Evolutionary conservation across 495 filamentous ascomycete genomes (phyloP).

Genomic region (Lasiosphaeris hirsuta): DNA sequence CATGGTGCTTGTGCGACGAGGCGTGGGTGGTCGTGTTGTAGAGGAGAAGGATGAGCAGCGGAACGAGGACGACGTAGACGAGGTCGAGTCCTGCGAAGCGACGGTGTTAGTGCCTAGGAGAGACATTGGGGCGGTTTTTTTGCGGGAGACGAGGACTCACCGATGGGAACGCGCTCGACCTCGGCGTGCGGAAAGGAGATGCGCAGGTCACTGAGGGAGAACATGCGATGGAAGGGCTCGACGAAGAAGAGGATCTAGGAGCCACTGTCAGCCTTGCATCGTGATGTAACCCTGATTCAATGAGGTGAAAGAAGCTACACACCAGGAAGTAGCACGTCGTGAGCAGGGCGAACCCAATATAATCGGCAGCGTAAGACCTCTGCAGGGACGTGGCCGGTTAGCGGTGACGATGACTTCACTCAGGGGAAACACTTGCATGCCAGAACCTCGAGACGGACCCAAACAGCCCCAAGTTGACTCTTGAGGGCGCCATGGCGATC

Average conservation of each 20-base stretch:
- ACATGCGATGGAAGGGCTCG: constrained; percentile 86
- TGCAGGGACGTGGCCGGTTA: constrained; percentile 24
- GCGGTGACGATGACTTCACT: neutral
- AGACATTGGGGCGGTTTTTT: neutral
- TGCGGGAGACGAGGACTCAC: constrained; percentile 41
- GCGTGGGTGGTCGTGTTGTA: constrained; percentile 62
- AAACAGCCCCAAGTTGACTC: constrained; percentile 27
- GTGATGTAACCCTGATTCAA: neutral
- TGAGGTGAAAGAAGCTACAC: constrained; percentile 17
- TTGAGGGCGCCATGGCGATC: constrained; percentile 35
- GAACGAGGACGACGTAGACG: constrained; percentile 69
- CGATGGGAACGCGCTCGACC: constrained; percentile 76
- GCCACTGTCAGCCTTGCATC: constrained; percentile 5
- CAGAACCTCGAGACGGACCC: constrained; percentile 50
- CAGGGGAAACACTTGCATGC: constrained; percentile 30
- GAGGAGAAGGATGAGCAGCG: constrained; percentile 59
- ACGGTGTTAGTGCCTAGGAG: neutral
- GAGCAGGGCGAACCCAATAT: constrained; percentile 71
- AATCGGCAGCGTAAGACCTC: constrained; percentile 84
- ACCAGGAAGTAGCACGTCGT: constrained; percentile 65
- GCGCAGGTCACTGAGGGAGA: constrained; percentile 73
- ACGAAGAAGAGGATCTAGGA: constrained; percentile 65
- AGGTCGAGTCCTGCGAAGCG: constrained; percentile 62
- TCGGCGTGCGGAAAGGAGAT: constrained; percentile 86
- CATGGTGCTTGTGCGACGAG: constrained; percentile 75